Conservation (phyloP, 768 basidiomycete species). For the Lepiota subincarnata region DNA sequence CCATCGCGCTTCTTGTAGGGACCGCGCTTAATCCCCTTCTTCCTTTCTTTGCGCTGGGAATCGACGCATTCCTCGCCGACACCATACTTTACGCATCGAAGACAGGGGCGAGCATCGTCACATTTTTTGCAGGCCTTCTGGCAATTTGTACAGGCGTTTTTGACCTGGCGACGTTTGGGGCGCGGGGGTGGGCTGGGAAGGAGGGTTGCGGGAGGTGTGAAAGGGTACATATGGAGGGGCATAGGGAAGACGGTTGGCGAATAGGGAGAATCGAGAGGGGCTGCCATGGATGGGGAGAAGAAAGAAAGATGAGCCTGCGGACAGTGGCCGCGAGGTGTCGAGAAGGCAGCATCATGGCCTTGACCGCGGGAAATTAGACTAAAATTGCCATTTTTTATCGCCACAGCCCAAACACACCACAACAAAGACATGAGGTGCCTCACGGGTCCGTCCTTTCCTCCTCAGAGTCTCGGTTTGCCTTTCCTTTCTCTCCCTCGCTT, state of each 20-base stretch:
- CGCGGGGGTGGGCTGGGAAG: constrained; percentile 48
- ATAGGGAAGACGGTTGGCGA: constrained; percentile 47
- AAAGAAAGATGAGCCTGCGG: constrained; percentile 10
- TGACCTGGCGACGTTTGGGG: constrained; percentile 82
- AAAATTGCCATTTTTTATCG: constrained; percentile 13
- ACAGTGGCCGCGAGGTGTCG: constrained; percentile 6
- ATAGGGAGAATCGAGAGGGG: constrained; percentile 14
- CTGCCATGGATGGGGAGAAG: constrained; percentile 14
- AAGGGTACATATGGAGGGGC: constrained; percentile 71
- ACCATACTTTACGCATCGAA: constrained; percentile 90
- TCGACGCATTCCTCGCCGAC: constrained; percentile 83
- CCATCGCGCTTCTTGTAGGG: constrained; percentile 96
- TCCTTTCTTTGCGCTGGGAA: constrained; percentile 89
- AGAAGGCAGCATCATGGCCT: constrained; percentile 8
- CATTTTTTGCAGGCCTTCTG: constrained; percentile 92
- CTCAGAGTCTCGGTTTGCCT: no score
- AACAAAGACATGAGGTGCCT: constrained; percentile 38
- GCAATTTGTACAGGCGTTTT: constrained; percentile 88
- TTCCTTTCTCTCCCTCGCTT: constrained; percentile 23
- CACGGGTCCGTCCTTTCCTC: no score
- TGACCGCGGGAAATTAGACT: constrained; percentile 7
- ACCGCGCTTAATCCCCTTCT: constrained; percentile 81
- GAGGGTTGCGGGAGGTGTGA: constrained; percentile 38
- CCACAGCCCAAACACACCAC: constrained; percentile 30
- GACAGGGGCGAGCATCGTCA: constrained; percentile 88